Percentiles rank a stretch among this genome's conserved stretches.
phyloP scores from a whole-genome alignment of 768 basidiomycete genomes.

The Mycena polygramma region DNA sequence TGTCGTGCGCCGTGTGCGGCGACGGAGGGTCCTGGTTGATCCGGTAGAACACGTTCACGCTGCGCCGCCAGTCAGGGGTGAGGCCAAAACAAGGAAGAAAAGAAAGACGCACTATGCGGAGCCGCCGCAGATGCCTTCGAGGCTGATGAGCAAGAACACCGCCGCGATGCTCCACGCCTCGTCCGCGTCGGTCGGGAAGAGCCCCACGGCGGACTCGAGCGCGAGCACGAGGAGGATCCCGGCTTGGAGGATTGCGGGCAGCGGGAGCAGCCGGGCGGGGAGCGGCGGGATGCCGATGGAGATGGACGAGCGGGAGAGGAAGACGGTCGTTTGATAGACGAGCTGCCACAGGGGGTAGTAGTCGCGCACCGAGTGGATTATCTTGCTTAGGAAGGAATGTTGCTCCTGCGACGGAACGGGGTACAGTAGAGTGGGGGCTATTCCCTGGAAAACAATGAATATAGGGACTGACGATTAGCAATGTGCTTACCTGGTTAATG shows the following conservation, averaged over 20 bases:
- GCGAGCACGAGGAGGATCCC: constrained; percentile 72
- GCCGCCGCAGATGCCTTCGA: constrained; percentile 95
- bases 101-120: constrained; percentile 81
- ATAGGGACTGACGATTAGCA: neutral
- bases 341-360: constrained; percentile 98
- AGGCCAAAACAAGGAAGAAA: constrained; percentile 29
- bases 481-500: constrained; percentile 78
- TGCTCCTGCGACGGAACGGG: constrained; percentile 77
- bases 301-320: constrained; percentile 92
- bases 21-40: constrained; percentile 80
- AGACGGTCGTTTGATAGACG: constrained; percentile 91
- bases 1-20: constrained; percentile 58
- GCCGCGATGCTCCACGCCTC: constrained; percentile 63
- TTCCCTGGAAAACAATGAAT: constrained; percentile 64
- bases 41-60: constrained; percentile 89
- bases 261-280: constrained; percentile 72
- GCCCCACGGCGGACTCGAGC: constrained; percentile 76
- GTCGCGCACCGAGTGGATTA: constrained; percentile 89
- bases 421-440: constrained; percentile 91
- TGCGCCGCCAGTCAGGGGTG: constrained; percentile 43
- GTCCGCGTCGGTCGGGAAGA: constrained; percentile 61
- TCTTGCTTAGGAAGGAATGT: constrained; percentile 74
- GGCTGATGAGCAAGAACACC: constrained; percentile 82
- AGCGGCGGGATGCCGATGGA: constrained; percentile 87
- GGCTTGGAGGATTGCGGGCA: constrained; percentile 84